Evolutionary conservation across 495 filamentous ascomycete species (phyloP).

Genomic region (Penicillium roqueforti): DNA sequence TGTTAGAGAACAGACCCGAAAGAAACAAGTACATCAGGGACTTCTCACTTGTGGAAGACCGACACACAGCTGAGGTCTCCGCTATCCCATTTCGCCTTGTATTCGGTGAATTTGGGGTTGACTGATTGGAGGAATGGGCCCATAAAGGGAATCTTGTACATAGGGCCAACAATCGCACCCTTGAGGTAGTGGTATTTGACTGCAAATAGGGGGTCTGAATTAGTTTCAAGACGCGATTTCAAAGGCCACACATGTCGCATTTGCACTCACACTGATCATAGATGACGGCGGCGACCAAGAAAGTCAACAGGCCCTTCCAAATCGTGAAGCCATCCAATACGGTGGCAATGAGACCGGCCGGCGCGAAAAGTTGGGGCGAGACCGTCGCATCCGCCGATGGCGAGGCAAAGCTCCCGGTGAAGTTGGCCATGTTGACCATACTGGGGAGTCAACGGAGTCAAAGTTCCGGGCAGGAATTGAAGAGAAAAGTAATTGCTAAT

Average conservation of each 20-base stretch:
- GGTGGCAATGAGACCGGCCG: slow-evolving; percentile 39
- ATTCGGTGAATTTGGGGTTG: slow-evolving; percentile 86
- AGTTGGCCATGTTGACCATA: slow-evolving; percentile 49
- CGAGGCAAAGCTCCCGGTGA: slow-evolving; percentile 72
- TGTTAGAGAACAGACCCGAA: slow-evolving; percentile 9
- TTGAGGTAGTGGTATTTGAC: slow-evolving; percentile 84
- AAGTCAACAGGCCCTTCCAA: slow-evolving; percentile 60
- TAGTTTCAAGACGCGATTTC: slow-evolving; percentile 6
- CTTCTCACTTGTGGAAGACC: slow-evolving; percentile 96
- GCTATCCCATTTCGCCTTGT: slow-evolving; percentile 87
- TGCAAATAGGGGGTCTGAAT: slow-evolving; percentile 32
- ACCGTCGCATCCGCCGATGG: slow-evolving; percentile 65
- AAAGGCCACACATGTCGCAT: not conserved
- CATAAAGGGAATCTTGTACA: slow-evolving; percentile 88
- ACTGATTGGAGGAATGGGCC: slow-evolving; percentile 92
- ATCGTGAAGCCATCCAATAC: slow-evolving; percentile 53
- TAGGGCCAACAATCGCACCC: slow-evolving; percentile 76
- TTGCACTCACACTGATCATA: slow-evolving; percentile 77
- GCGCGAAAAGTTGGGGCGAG: slow-evolving; percentile 42
- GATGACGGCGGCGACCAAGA: slow-evolving; percentile 64
- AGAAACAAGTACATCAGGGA: not conserved
- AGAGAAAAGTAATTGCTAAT: not conserved
- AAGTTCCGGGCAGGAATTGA: not conserved
- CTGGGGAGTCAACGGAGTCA: not conserved
- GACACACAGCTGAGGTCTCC: slow-evolving; percentile 93